Conservation (phyloP, 176 grass and related monocot genomes). For the Rhynchospora tenuis region DNA sequence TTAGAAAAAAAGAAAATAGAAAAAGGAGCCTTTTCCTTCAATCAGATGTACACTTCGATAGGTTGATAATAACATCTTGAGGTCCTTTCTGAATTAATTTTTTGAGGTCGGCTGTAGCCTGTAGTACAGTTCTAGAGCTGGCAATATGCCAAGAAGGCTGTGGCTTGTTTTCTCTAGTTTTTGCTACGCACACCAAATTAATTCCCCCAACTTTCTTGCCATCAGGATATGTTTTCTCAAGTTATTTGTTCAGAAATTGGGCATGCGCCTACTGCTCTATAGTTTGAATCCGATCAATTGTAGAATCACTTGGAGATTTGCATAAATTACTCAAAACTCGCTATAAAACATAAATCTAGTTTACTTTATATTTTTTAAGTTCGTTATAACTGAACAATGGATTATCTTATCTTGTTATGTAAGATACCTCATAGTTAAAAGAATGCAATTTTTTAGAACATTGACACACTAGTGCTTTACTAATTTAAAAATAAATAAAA, state of each 20-base stretch:
- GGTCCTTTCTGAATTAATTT: slow-evolving; percentile 12
- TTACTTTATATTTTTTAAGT: background rate
- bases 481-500: background rate
- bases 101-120: background rate
- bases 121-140: slow-evolving; percentile 11
- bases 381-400: background rate
- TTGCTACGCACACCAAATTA: slow-evolving; percentile 2
- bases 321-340: background rate
- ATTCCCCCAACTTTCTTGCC: background rate
- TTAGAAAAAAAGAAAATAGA: background rate
- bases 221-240: background rate
- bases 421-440: background rate
- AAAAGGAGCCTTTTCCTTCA: background rate
- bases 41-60: background rate
- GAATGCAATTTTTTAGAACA: background rate
- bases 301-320: background rate
- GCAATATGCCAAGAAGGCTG: background rate
- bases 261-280: background rate
- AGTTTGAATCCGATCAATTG: background rate
- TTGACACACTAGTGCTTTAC: background rate
- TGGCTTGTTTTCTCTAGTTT: background rate
- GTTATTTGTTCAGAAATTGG: background rate
- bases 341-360: background rate
- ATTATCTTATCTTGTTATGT: background rate
- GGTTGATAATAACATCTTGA: background rate